Evolutionary conservation across 148 eudicot genomes (phyloP), one percentile per base, ranked within the genome.

Genomic region (Limonium bicolor): DNA sequence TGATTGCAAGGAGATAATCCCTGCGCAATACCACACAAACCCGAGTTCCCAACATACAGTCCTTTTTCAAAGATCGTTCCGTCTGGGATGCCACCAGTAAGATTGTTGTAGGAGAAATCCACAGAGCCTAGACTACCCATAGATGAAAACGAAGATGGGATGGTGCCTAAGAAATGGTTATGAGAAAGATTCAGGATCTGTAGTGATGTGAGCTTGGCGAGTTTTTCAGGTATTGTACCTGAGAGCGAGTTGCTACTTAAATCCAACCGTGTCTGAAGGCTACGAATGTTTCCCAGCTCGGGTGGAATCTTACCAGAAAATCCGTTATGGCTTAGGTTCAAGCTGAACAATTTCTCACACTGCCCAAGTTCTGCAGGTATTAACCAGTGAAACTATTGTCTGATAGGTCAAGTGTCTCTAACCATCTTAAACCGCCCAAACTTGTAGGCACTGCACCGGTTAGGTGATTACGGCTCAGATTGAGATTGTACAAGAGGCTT

Each of bases 21-120:
- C 12, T 55, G 3, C 25, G 45, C 39, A 35, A 69, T 57, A 17
- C 76, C 76, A 50, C 85, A 73, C 34, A 73, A 30, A 27, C 47
- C 71, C 9, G 45, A 52, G 19, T 77, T 77, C 14, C 50, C 59
- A 7, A 28, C 29, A 17, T 68, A 49, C 21, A 54, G 46, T 15
- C 65, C 64, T 3, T 61, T 59, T 9, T 26, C 26, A 48, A 77
- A 72, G 5, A 23, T 10, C n/a, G 61, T 49, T 37, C 25, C 51
- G 9, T 58, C 36, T 0, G 85, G 85, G 43, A 77, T 29, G 14
- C 68, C 63, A 28, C 80, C 85, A n/a, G 70, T 66, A 27, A 77
- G 59, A 14, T 64, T 40, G 41, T 77, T 77, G 59, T 60, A 63
- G 16, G 80, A 77, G 8, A 77, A 26, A 39, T 75, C 67, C 5